Conservation (phyloP, 176 grass and related monocot species). For the Juncus effusus region DNA sequence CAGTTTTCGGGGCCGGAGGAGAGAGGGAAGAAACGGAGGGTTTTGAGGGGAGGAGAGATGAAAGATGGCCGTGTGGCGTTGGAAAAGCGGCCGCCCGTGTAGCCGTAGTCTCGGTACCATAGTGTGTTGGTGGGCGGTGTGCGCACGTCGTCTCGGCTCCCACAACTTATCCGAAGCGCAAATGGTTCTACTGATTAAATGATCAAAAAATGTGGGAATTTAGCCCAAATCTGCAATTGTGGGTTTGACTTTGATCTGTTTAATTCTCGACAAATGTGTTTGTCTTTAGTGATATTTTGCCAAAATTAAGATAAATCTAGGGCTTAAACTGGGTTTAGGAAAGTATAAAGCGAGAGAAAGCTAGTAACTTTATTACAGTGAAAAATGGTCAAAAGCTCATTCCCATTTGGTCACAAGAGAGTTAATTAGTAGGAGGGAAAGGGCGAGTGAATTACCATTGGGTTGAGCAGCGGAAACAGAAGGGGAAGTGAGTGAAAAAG, state of each 20-base stretch:
- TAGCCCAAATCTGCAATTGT: slow-evolving; percentile 7
- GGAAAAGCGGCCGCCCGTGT: slow-evolving; percentile 73
- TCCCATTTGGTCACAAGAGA: background rate
- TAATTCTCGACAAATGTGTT: background rate
- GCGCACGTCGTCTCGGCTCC: slow-evolving; percentile 69
- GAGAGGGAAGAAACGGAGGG: slow-evolving; percentile 71
- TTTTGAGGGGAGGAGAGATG: slow-evolving; percentile 80
- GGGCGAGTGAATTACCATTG: slow-evolving; percentile 38
- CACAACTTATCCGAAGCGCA: slow-evolving; percentile 90
- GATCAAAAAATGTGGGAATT: slow-evolving; percentile 33
- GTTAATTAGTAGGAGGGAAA: slow-evolving; percentile 18
- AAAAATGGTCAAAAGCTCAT: background rate
- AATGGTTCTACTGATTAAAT: slow-evolving; percentile 50
- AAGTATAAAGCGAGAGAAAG: no score
- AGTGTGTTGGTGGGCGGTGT: slow-evolving; percentile 72
- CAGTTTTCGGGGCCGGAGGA: slow-evolving; percentile 97
- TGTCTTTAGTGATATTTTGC: slow-evolving; percentile 8
- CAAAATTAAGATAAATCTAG: background rate
- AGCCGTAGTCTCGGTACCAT: slow-evolving; percentile 96
- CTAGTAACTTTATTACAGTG: background rate
- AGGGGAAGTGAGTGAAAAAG: slow-evolving; percentile 27
- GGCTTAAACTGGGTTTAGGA: slow-evolving; percentile 1
- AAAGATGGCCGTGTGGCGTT: slow-evolving; percentile 70
- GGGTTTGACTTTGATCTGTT: background rate
- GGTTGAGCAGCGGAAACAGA: slow-evolving; percentile 29